Percentiles rank a stretch among this genome's conserved stretches.
phyloP scores from a whole-genome alignment of 495 filamentous ascomycete species.

The Penicillium waksmanii region DNA sequence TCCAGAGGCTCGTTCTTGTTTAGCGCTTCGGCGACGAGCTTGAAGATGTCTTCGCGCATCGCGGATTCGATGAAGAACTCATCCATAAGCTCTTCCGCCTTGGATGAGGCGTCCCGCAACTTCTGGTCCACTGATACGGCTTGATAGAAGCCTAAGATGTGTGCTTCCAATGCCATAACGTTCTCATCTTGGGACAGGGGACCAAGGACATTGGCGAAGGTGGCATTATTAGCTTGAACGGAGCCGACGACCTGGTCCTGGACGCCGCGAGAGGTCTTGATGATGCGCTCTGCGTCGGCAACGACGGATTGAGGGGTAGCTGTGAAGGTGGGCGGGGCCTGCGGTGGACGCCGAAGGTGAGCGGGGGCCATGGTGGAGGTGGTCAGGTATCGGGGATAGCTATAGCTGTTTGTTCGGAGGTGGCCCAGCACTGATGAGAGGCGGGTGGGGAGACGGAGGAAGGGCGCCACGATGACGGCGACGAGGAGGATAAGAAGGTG shows the following conservation, averaged over 20 bases:
- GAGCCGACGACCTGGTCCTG: conserved; percentile 75
- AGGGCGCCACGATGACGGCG: conserved; percentile 80
- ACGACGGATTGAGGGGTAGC: conserved; percentile 78
- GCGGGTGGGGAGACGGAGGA: conserved; percentile 59
- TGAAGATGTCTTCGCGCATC: conserved; percentile 72
- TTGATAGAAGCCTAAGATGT: conserved; percentile 78
- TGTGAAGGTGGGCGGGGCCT: conserved; percentile 83
- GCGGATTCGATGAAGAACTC: conserved; percentile 66
- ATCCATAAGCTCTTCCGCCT: conserved; percentile 68
- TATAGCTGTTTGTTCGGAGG: conserved; percentile 43
- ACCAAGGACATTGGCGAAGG: conserved; percentile 66
- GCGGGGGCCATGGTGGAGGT: conserved; percentile 69
- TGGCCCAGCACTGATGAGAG: conserved; percentile 64
- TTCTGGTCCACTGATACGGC: conserved; percentile 71
- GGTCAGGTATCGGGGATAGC: conserved; percentile 51
- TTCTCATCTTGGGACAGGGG: conserved; percentile 74
- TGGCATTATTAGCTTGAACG: conserved; percentile 65
- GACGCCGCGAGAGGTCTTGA: conserved; percentile 66
- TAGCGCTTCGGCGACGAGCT: conserved; percentile 62
- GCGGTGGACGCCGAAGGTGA: conserved; percentile 70
- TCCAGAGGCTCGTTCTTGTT: conserved; percentile 63
- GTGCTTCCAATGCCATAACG: conserved; percentile 55
- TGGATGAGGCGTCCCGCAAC: conserved; percentile 71
- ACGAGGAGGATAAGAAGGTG: conserved; percentile 63
- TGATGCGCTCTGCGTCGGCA: conserved; percentile 74